A percentile compares a stretch with the other conserved stretches of the same genome.
Conservation (phyloP, 1,139 yeast species). For the Yamadazyma dendronema region DNA sequence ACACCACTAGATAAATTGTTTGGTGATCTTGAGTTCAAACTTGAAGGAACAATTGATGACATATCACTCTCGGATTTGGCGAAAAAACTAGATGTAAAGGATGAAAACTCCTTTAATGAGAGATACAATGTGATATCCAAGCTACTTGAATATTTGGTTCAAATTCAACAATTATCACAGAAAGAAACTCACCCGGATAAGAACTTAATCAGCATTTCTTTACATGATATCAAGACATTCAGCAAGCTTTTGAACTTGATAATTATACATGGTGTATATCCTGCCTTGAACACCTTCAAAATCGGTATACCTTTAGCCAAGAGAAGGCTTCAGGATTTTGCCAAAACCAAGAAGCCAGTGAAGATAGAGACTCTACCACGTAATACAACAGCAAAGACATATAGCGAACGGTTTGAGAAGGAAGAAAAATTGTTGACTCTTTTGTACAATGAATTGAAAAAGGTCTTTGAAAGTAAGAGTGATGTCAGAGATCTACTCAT, state of each 20-base stretch:
- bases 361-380: constrained; percentile 18
- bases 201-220: constrained; percentile 64
- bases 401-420: constrained; percentile 12
- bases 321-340: constrained; percentile 51
- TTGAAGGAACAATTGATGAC: constrained; percentile 28
- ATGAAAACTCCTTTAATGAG: constrained; percentile 7
- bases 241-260: constrained; percentile 63
- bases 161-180: constrained; percentile 37
- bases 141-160: constrained; percentile 30
- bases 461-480: constrained; percentile 37
- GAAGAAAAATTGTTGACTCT: constrained; percentile 29
- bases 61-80: constrained; percentile 16
- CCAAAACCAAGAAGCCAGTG: constrained; percentile 23
- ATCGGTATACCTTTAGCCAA: constrained; percentile 68
- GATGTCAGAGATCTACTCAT: constrained; percentile 57
- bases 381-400: constrained; percentile 12
- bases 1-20: constrained; percentile 39
- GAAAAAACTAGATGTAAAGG: not conserved
- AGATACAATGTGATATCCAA: constrained; percentile 24
- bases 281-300: constrained; percentile 51
- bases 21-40: constrained; percentile 24
- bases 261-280: constrained; percentile 69
- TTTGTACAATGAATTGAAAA: constrained; percentile 32
- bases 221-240: constrained; percentile 79
- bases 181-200: constrained; percentile 22